Conservation (phyloP, 495 filamentous ascomycete species). For the Aspergillus avenaceus region DNA sequence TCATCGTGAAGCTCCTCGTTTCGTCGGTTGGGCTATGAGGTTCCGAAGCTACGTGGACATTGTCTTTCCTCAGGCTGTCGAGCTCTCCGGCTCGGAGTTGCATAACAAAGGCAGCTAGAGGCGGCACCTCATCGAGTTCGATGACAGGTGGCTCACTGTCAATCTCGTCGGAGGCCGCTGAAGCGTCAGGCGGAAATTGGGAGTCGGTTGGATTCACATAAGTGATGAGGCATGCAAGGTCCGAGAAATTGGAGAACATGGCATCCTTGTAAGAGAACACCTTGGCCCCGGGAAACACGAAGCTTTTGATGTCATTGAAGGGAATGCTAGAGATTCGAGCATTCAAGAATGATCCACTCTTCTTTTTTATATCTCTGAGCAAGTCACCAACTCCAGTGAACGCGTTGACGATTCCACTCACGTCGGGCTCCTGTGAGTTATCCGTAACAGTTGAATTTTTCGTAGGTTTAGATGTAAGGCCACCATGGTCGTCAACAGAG, state of each 20-base stretch:
- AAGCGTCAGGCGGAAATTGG: background rate
- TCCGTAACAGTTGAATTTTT: background rate
- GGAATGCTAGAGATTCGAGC: background rate
- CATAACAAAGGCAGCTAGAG: no score
- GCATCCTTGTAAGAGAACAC: constrained; percentile 9
- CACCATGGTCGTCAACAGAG: background rate
- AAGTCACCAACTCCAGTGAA: no score
- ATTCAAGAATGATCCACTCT: no score
- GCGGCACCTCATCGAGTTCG: no score
- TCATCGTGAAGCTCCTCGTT: background rate
- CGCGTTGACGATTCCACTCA: background rate
- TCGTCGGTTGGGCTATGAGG: background rate
- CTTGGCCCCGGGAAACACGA: constrained; percentile 5
- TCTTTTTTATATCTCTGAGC: no score
- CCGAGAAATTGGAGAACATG: constrained; percentile 1
- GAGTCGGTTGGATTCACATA: constrained; percentile 2
- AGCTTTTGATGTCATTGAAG: constrained; percentile 4
- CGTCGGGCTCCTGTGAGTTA: background rate
- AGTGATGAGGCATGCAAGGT: constrained; percentile 5
- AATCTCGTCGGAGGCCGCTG: background rate
- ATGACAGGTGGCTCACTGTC: no score
- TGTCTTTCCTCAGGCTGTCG: no score
- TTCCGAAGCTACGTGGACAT: no score
- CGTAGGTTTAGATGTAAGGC: no score
- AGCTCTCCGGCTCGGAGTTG: no score